Conservation (phyloP, 1,139 yeast species). For the Lodderomyces orthopsilosis region DNA sequence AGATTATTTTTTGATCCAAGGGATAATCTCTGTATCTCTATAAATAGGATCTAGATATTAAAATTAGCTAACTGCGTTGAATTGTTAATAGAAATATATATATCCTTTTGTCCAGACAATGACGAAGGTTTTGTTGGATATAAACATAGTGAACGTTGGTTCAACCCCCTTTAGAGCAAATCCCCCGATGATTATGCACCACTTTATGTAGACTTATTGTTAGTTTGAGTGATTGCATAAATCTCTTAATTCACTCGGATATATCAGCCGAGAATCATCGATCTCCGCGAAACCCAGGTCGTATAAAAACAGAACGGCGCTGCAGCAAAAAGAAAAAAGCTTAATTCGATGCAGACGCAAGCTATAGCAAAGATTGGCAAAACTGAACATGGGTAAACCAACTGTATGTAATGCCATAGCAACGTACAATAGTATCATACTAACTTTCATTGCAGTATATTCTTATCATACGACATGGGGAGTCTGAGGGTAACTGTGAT, state of each 20-base stretch:
- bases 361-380: background rate
- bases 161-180: too few species aligned
- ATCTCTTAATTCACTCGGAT: background rate
- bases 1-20: background rate
- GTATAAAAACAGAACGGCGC: background rate
- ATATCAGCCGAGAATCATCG: background rate
- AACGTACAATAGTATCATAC: background rate
- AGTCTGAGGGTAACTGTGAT: slow-evolving; percentile 84
- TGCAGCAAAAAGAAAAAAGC: background rate
- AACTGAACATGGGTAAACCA: slow-evolving; percentile 2
- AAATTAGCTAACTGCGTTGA: too few species aligned
- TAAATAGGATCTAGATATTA: too few species aligned
- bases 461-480: slow-evolving; percentile 83
- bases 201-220: too few species aligned
- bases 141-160: too few species aligned
- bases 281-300: background rate
- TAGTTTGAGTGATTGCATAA: too few species aligned
- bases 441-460: slow-evolving; percentile 47
- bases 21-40: too few species aligned
- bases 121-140: too few species aligned
- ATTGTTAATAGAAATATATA: too few species aligned
- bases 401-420: background rate
- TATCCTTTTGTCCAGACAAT: too few species aligned
- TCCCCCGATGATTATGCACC: too few species aligned
- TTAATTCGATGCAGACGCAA: background rate